Evolutionary conservation across 2,329 filamentous ascomycete genomes (phyloP), one percentile per base, ranked within the genome.

Genomic region (Paecilomyces variotii): DNA sequence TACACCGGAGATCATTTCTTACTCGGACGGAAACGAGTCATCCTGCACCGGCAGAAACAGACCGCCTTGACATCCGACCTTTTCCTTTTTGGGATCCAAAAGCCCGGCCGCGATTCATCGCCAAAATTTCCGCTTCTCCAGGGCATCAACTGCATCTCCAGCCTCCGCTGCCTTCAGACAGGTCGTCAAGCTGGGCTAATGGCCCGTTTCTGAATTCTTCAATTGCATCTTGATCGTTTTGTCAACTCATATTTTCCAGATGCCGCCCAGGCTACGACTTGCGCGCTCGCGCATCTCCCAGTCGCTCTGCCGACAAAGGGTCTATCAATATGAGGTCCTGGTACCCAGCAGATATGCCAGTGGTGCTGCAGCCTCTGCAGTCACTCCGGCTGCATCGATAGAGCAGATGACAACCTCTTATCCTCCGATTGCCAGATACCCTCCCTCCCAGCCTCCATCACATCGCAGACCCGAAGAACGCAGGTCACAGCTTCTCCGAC

Each of bases 401-500:
- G 74, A 80, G 27, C 79, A 81, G 63, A 80, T 78, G 61, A 72
- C 73, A 53, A 69, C 59, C 32, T 75, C 78, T 1, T 65, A 70
- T 57, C 69, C 76, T 5, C 76, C 80, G 32, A 76, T 84, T 25
- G 70, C 78, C 32, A 77, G 78, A 67, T 82, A 79, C 65, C 81
- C 83, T 56, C 71, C 86, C 0, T 88, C 86, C 0, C 91, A 97
- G 74, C 93, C 92, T 2, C 91, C 90, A 3, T 96, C 90, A 57
- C 88, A 95, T 72, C 90, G 93, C 71, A 88, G 87, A 24, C 84
- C 92, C 53, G 89, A 96, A 71, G 88, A 88, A 68, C 88, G 93
- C 72, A 96, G 97, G 78, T 88, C 91, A 14, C 94, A 99, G 76
- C 82, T 97, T 24, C 84, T 88, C 64, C 86, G 92, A 59, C 86